A percentile compares a stretch with the other conserved stretches of the same genome.
Evolutionary conservation across 352 stramenopile species (phyloP).

Genomic region (Globisporangium orthogonon): DNA sequence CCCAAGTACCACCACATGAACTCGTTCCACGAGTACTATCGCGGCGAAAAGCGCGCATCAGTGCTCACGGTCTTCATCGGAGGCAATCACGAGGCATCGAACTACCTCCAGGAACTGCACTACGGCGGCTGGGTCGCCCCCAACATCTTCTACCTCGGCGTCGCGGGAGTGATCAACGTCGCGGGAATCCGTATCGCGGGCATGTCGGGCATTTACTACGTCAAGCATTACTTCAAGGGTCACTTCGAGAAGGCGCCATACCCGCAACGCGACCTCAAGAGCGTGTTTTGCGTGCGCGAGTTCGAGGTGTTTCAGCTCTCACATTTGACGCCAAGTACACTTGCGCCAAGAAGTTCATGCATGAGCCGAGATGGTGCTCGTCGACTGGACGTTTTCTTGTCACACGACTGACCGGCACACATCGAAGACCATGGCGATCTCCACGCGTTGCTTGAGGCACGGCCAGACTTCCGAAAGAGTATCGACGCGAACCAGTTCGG

Average conservation of each 20-base stretch:
- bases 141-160: conserved; percentile 95
- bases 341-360: too few species aligned
- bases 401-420: conserved; percentile 92
- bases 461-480: conserved; percentile 84
- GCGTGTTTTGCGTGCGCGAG: conserved; percentile 88
- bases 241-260: conserved; percentile 52
- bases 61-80: conserved; percentile 94
- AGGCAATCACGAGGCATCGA: conserved; percentile 96
- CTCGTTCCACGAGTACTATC: conserved; percentile 92
- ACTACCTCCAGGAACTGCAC: conserved; percentile 90
- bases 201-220: conserved; percentile 92
- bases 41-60: conserved; percentile 69
- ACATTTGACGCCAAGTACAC: conserved; percentile 14
- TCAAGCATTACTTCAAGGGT: conserved; percentile 56
- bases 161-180: conserved; percentile 76
- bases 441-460: conserved; percentile 54
- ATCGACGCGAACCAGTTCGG: conserved; percentile 81
- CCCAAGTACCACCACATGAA: conserved; percentile 84
- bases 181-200: conserved; percentile 87
- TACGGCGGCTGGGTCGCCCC: conserved; percentile 95
- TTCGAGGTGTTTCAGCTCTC: conserved; percentile 79
- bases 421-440: conserved; percentile 87
- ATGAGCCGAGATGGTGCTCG: not conserved
- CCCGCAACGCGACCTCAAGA: conserved; percentile 41
- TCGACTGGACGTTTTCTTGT: conserved; percentile 85